Evolutionary conservation across 1,139 yeast genomes (phyloP), one percentile per base, ranked within the genome.

Genomic region (Candida sp.): DNA sequence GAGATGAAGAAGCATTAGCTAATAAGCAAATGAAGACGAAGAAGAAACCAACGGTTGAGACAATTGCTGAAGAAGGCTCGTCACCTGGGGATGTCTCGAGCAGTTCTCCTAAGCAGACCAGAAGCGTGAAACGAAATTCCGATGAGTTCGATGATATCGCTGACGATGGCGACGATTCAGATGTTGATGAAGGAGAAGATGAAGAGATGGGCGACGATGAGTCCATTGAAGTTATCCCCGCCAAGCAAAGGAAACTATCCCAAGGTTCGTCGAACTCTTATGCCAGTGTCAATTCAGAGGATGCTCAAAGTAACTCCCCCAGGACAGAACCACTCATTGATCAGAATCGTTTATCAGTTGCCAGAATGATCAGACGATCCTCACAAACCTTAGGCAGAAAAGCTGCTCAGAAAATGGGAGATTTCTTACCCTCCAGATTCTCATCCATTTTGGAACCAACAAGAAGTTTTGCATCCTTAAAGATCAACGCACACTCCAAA

Each of bases 391-490:
- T 83, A 37, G 87, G 87, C 0, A 75, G 96, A 49, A 86, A 85
- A 55, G 96, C 96, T 2, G 97, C 96, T 0, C 96, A 88, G 60
- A 88, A 88, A 49, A 86, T 92, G 82, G 97, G 97, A 0, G 91
- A 90, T 31, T 89, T 87, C 58, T 75, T 93, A 42, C 98, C 98
- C 0, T 85, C 89, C 11, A 82, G 91, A 48, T 88, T 93, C 50
- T 84, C 96, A 1, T 91, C 96, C 2, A 87, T 93, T 53, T 75
- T 94, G 61, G 98, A 93, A 65, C 97, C 98, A 7, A 88, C 91
- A 17, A 79, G 99, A 51, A 98, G 93, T 64, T 94, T 94, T 78
- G 98, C 99, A 0, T 91, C 92, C 26, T 77, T 94, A 60, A 93
- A 92, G 66, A 84, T 94, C 26, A 96, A 94, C 8, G 78, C 86